Evolutionary conservation across 305 asterid species (phyloP), one percentile per base, ranked within the genome.

Genomic region (Fraxinus dipetala): DNA sequence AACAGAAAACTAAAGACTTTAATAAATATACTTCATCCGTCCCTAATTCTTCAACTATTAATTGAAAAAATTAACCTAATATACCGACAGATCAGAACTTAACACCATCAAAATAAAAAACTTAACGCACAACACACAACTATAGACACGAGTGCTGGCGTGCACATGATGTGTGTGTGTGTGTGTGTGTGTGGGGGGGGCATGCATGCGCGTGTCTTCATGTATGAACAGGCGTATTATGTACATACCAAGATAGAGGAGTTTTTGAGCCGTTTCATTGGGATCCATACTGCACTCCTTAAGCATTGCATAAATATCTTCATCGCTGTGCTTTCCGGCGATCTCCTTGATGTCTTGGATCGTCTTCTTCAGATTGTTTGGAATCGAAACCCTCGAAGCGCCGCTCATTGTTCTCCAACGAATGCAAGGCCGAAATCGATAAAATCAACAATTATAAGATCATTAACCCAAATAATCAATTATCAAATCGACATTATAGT

Each of bases 271-370:
- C 24, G 95, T 89, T 16, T 92, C 93, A 38, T 92, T 84, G 59
- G 97, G 92, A 88, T 92, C 97, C 97, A 92, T 92, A 76, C 82
- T 84, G 83, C 93, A 92, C 26, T 90, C 94, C 81, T 89, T 84
- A 22, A 92, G 93, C 93, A 91, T 79, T 18, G 88, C 78, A 65
- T 89, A 88, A 2, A 92, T 85, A 45, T 92, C 97, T 9, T 92
- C 93, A 70, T 92, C 94, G 87, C 85, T 86, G 83, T 91, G 93
- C 72, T 89, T 82, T 5, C 90, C 85, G 32, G 91, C 83, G 83
- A 88, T 89, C 89, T 91, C 92, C 84, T 90, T 92, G 20, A 92
- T 91, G 63, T 88, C 89, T 8, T 77, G 82, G 5, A 92, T 91
- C 87, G 87, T 88, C 73, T 81, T 83, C 72, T 80, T 81, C 36